A percentile compares a stretch with the other conserved stretches of the same genome.
Conservation (phyloP, 177 flowering plant genomes). For the Vitis hybrid region DNA sequence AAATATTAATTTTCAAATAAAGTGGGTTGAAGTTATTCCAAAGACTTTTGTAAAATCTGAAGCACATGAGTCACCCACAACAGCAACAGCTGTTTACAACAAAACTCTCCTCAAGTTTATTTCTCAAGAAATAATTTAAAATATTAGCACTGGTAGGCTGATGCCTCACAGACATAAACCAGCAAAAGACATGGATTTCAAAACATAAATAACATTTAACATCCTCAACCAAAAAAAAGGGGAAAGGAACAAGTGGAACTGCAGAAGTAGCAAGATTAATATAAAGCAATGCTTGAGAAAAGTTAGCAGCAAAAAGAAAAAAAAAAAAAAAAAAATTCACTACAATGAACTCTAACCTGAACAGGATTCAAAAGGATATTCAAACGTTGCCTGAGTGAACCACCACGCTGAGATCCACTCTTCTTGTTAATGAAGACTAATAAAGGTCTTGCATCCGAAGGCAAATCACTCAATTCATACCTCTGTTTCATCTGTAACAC, state of each 20-base stretch:
- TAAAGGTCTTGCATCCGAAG: slow-evolving; percentile 83
- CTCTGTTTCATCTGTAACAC: slow-evolving; percentile 44
- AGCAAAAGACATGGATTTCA: too few relatives aligned
- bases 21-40: not conserved
- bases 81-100: too few relatives aligned
- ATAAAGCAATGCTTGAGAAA: not conserved
- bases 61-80: too few relatives aligned
- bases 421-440: slow-evolving; percentile 89
- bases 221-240: too few relatives aligned
- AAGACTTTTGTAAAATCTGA: too few relatives aligned
- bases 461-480: slow-evolving; percentile 77
- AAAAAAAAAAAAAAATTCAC: not conserved
- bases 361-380: slow-evolving; percentile 86
- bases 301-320: not conserved
- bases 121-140: too few relatives aligned
- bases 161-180: too few relatives aligned
- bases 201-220: too few relatives aligned
- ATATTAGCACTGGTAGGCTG: too few relatives aligned
- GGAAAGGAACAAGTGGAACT: too few relatives aligned
- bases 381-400: slow-evolving; percentile 69
- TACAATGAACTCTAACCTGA: slow-evolving; percentile 50
- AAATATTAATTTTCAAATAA: not conserved
- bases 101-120: too few relatives aligned
- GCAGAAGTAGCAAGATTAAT: not conserved
- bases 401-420: slow-evolving; percentile 95